Evolutionary conservation across 2,329 filamentous ascomycete genomes (phyloP).

Genomic region (Zymoseptoria passerinii): DNA sequence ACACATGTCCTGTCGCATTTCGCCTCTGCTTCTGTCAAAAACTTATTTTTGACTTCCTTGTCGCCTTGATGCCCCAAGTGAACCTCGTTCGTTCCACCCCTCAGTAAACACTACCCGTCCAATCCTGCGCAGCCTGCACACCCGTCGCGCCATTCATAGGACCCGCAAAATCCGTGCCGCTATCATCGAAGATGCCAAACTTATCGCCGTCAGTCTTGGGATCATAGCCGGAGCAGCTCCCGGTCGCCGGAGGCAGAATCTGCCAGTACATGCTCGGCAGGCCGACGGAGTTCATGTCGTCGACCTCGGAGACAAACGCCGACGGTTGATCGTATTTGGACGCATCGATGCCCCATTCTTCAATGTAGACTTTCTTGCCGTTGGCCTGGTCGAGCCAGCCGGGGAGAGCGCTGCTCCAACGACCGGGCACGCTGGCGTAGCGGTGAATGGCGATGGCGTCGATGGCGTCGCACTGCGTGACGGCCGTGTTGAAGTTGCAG

Average conservation of each 20-base stretch:
- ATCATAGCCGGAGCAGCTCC: neutral
- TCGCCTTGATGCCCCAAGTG: neutral
- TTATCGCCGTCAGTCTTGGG: neutral
- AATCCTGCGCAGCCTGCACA: constrained; percentile 1
- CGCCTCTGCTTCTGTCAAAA: no score
- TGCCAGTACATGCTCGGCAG: constrained; percentile 6
- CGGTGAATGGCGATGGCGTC: constrained; percentile 8
- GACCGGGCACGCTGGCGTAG: constrained; percentile 3
- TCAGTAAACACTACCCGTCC: constrained; percentile 6
- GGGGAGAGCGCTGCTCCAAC: neutral
- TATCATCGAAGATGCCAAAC: neutral
- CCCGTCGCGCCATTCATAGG: constrained; percentile 1
- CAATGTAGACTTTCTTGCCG: constrained; percentile 6
- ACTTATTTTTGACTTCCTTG: no score
- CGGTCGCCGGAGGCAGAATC: constrained; percentile 1
- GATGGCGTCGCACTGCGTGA: constrained; percentile 6
- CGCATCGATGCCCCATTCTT: constrained; percentile 8
- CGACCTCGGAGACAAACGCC: constrained; percentile 1
- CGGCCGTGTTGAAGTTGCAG: constrained; percentile 6
- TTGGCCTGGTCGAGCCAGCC: constrained; percentile 4
- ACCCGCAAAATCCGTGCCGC: neutral
- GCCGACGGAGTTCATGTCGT: constrained; percentile 5
- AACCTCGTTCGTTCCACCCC: neutral
- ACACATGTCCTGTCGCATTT: no score
- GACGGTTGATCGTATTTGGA: constrained; percentile 1